Percentiles rank a stretch among this genome's conserved stretches.
These are phyloP conservation scores for Triticum aestivum DNA, from an alignment of 176 grass and related monocot species.

Conservation along the genomic window IWGSC_CS_RefSeq_v2.1 NC_057800.1:710840185-710840684, in stretches of 20 bases:
- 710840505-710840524: not conserved
- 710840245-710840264: not conserved
- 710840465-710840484: too few species aligned
- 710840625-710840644: not conserved
- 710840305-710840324: not conserved
- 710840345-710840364: not conserved
- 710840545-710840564: not conserved
- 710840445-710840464: too few species aligned
- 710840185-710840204: not conserved
- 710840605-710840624: not conserved
- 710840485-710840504: not conserved
- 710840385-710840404: not conserved
- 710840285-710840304: not conserved
- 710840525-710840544: not conserved
- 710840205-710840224: not conserved
- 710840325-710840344: not conserved
- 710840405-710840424: constrained; percentile 2
- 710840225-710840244: not conserved
- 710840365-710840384: not conserved
- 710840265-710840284: not conserved
- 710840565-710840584: not conserved
- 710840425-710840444: not conserved
- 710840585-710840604: not conserved
- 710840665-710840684: too few species aligned
- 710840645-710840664: too few species aligned